phyloP scores from a whole-genome alignment of 2,329 filamentous ascomycete genomes.

The Pseudogymnoascus sp. region DNA sequence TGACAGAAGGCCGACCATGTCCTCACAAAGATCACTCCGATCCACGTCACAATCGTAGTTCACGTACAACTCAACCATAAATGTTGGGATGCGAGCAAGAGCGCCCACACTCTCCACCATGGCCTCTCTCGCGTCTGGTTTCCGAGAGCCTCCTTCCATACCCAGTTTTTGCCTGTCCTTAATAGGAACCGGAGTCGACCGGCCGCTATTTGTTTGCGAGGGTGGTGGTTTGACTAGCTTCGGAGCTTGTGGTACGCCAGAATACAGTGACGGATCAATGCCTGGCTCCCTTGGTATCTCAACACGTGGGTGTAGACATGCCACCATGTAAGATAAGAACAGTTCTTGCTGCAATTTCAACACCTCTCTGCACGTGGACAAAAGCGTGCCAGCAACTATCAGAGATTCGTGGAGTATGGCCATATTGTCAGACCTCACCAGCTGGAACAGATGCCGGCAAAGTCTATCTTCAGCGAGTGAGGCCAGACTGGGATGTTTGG shows the following conservation, averaged over 20 bases:
- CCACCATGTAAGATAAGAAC: constrained; percentile 87
- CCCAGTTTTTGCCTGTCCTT: constrained; percentile 89
- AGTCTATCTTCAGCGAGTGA: constrained; percentile 84
- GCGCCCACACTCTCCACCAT: constrained; percentile 97
- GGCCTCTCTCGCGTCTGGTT: constrained; percentile 90
- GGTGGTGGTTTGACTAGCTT: constrained; percentile 74
- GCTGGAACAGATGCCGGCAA: constrained; percentile 89
- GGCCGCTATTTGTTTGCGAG: constrained; percentile 67
- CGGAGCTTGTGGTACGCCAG: constrained; percentile 84
- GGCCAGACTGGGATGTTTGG: constrained; percentile 80
- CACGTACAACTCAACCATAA: constrained; percentile 90
- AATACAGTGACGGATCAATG: constrained; percentile 85
- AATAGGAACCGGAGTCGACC: constrained; percentile 81
- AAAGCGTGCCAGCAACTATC: constrained; percentile 79
- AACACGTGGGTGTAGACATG: constrained; percentile 86
- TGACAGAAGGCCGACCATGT: constrained; percentile 86
- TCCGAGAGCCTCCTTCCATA: constrained; percentile 81
- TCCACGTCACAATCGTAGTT: constrained; percentile 98
- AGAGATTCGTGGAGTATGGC: constrained; percentile 87
- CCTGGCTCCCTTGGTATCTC: constrained; percentile 85
- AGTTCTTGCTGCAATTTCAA: constrained; percentile 95
- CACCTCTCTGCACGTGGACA: constrained; percentile 83
- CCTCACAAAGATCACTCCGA: constrained; percentile 83
- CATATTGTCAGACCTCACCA: constrained; percentile 94
- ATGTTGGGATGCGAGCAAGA: constrained; percentile 83